These are phyloP conservation scores for Russula sp. DNA, from an alignment of 768 basidiomycete genomes.

Conservation along the genomic window DNA sequence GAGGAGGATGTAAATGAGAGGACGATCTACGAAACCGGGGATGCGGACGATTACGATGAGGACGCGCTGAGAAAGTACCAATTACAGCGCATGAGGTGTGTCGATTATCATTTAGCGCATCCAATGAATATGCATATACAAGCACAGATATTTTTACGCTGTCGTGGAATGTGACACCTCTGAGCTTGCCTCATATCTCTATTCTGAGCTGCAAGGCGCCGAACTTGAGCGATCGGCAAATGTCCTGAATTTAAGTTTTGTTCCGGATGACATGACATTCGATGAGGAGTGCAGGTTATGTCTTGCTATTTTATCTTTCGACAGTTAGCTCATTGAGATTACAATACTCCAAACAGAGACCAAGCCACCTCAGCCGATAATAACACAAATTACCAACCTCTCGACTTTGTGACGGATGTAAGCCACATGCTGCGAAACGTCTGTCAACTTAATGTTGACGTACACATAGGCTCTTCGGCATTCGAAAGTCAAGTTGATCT, in stretches of 20 bases:
- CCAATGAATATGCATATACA: constrained; percentile 7
- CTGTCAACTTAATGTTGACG: not conserved
- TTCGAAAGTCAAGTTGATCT: constrained; percentile 96
- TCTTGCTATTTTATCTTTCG: not conserved
- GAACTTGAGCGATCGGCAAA: constrained; percentile 97
- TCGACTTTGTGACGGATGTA: constrained; percentile 93
- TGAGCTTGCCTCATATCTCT: constrained; percentile 74
- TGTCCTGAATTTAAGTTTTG: constrained; percentile 91
- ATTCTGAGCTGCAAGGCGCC: constrained; percentile 85
- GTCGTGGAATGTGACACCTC: constrained; percentile 83
- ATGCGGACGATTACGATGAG: constrained; percentile 80
- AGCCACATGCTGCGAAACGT: constrained; percentile 35
- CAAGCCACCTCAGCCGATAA: constrained; percentile 67
- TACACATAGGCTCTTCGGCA: constrained; percentile 88
- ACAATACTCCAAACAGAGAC: constrained; percentile 51
- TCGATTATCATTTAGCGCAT: constrained; percentile 24
- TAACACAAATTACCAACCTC: constrained; percentile 57
- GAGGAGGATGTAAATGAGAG: constrained; percentile 62
- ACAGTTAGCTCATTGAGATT: constrained; percentile 11
- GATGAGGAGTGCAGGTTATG: constrained; percentile 69
- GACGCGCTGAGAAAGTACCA: constrained; percentile 89
- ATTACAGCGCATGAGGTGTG: constrained; percentile 84
- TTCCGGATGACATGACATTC: constrained; percentile 86
- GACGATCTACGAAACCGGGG: constrained; percentile 63
- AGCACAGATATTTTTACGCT: constrained; percentile 87